These are phyloP conservation scores for Fraxinus velutina DNA, from an alignment of 305 asterid genomes.

Conservation along the genomic window DNA sequence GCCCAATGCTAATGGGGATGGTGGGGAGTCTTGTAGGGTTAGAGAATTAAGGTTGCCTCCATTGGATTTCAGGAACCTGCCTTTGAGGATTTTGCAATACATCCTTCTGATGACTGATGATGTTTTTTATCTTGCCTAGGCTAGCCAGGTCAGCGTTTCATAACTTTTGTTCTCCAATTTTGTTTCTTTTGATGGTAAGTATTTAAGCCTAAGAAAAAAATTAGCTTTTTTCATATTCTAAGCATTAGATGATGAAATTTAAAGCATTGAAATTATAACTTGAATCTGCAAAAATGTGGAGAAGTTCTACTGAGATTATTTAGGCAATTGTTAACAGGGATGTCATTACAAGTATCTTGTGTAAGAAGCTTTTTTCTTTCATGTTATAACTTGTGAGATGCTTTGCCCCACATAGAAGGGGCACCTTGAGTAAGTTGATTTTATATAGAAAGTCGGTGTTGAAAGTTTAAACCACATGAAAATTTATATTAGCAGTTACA, in stretches of 20 bases:
- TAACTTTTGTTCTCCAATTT: conserved; percentile 11
- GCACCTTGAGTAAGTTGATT: not conserved
- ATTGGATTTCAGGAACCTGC: conserved; percentile 50
- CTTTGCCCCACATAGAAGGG: not conserved
- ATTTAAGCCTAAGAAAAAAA: not conserved
- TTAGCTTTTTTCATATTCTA: not conserved
- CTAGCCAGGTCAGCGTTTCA: not conserved
- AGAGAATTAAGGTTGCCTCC: conserved; percentile 56
- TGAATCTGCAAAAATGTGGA: not conserved
- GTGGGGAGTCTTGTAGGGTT: conserved; percentile 42
- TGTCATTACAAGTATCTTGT: not conserved
- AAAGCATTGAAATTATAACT: not conserved
- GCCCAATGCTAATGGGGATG: conserved; percentile 28
- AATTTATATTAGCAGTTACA: not conserved
- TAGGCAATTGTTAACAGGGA: not conserved
- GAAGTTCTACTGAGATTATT: not conserved
- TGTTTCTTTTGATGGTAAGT: not conserved
- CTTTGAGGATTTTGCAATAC: conserved; percentile 67
- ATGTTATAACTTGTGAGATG: not conserved
- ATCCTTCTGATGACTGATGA: conserved; percentile 65
- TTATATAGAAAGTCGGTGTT: not conserved
- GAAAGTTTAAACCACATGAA: not conserved
- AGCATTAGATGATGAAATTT: not conserved
- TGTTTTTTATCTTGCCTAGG: conserved; percentile 53
- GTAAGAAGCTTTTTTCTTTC: not conserved